phyloP scores from a whole-genome alignment of 1,139 yeast genomes.

The Debaryomyces psychrophilus region DNA sequence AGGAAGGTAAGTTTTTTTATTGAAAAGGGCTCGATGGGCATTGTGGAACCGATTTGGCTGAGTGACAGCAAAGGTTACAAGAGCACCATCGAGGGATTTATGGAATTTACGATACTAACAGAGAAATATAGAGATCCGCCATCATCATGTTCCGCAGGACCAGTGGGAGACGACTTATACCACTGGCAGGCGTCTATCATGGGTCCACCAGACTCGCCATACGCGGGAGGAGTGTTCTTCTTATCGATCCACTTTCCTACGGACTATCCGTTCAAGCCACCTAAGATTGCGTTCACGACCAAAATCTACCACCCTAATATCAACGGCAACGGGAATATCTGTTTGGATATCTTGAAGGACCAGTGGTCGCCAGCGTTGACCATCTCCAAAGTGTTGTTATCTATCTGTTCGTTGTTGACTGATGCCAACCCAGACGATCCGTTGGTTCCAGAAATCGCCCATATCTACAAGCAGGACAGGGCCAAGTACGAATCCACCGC shows the following conservation, averaged over 20 bases:
- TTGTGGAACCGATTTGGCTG: not conserved
- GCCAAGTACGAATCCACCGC: constrained; percentile 96
- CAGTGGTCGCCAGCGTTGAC: constrained; percentile 94
- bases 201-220: constrained; percentile 95
- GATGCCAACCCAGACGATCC: constrained; percentile 99
- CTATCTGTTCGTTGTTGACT: constrained; percentile 87
- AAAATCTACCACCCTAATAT: constrained; percentile 91
- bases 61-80: not conserved
- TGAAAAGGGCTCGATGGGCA: not conserved
- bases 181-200: constrained; percentile 98
- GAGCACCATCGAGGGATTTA: not conserved
- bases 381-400: constrained; percentile 83
- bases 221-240: constrained; percentile 92
- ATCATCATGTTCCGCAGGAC: constrained; percentile 98
- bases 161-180: constrained; percentile 93
- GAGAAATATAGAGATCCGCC: constrained; percentile 81
- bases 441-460: constrained; percentile 97
- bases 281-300: constrained; percentile 88
- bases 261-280: constrained; percentile 93
- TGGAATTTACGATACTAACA: constrained; percentile 31
- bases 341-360: constrained; percentile 82
- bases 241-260: constrained; percentile 92
- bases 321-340: constrained; percentile 85
- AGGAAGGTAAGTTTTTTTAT: constrained; percentile 70
- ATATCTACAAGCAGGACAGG: constrained; percentile 92